Evolutionary conservation across 176 grass and related monocot genomes (phyloP).

Genomic region (Poa annua): DNA sequence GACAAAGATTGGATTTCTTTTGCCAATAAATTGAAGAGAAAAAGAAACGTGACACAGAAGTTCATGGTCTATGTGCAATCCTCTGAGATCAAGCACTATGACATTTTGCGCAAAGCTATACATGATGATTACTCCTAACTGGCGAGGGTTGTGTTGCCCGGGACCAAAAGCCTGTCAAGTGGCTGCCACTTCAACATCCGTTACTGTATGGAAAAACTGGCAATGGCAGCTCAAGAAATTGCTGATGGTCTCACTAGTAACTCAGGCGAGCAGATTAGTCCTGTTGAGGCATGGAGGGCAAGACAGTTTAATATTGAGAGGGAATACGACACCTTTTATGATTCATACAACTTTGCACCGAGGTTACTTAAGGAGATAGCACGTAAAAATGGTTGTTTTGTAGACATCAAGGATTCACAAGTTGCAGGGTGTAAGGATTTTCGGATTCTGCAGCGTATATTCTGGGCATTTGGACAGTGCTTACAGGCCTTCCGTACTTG

Average conservation of each 20-base stretch:
- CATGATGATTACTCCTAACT: conserved; percentile 2
- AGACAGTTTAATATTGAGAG: conserved; percentile 3
- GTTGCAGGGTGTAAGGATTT: conserved; percentile 34
- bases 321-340: conserved; percentile 29
- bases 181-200: not conserved
- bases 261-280: not conserved
- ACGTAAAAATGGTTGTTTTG: not conserved
- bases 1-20: conserved; percentile 17
- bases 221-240: conserved; percentile 8
- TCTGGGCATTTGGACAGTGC: conserved; percentile 38
- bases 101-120: not conserved
- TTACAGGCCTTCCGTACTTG: not conserved
- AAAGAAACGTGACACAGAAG: not conserved
- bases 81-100: conserved; percentile 35
- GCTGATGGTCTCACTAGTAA: not conserved
- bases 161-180: not conserved
- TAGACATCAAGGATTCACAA: conserved; percentile 32
- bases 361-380: conserved; percentile 6
- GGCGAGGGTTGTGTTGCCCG: conserved; percentile 23
- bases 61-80: conserved; percentile 33
- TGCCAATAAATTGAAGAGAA: conserved; percentile 37
- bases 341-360: conserved; percentile 23
- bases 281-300: conserved; percentile 1
- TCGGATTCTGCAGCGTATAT: conserved; percentile 17
- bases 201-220: not conserved